Base-by-base conservation (phyloP, 2,329 filamentous ascomycete species). In the Ceratocystis huliohia region DNA sequence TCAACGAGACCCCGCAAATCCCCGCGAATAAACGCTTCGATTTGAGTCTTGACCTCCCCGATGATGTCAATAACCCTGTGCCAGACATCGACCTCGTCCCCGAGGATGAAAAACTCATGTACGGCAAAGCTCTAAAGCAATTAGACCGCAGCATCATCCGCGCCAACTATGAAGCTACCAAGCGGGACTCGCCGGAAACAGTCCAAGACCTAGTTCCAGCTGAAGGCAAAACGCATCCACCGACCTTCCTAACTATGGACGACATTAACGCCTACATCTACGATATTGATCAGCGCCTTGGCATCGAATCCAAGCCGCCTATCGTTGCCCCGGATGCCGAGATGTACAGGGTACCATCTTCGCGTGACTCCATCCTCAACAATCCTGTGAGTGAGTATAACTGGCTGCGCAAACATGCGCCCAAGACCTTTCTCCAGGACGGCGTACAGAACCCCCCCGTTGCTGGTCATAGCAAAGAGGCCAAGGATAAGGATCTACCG, bases 311-410 rank as follows among this genome's bases (percentile, higher is more conserved):
- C n/a, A 74, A 76, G 61, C 71, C 82, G 68, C 75, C 79, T 25
- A 79, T 79, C 4, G 76, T 84, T 48, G 83, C 84, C 10, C 81
- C 83, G 4, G 77, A 78, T 53, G 77, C 75, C 65, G 66, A 77
- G 20, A 73, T 73, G 65, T 72, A 73, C 28, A 73, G 74, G 67
- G 75, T 73, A 65, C 76, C 74, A 70, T 72, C 75, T 72, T 78
- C 75, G 71, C 76, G 72, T 70, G 74, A 70, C 74, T 69, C 71
- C 73, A 66, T 77, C 57, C 74, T 79, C 53, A 78, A 80, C 71
- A 97, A 97, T 74, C 91, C 92, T 0, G 89, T 91, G 53, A 95
- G 89, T 68, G 92, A 96, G 2, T 95, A 96, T 78, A 96, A 95
- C 75, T 99, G 94, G 94, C 83, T 99, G 13, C 84, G 90, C 69